Evolutionary conservation across 2,329 filamentous ascomycete species (phyloP).

Genomic region (Ascochyta clinopodiicola): DNA sequence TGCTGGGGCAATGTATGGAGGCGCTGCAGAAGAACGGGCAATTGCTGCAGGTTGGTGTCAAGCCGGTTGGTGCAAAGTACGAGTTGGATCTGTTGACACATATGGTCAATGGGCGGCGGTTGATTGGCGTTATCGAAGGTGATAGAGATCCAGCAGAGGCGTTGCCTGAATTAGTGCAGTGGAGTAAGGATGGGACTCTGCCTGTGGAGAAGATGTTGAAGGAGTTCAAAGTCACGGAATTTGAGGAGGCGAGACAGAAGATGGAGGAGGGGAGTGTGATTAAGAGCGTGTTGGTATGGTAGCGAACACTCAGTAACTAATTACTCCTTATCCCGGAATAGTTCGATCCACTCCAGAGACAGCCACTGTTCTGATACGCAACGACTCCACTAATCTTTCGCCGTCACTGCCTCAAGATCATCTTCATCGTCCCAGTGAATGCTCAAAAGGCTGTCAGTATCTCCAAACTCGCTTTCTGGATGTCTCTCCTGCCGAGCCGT

Average conservation of each 20-base stretch:
- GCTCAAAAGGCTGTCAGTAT: neutral
- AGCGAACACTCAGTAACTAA: no score
- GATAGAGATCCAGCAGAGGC: slow-evolving; percentile 24
- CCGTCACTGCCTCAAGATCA: neutral
- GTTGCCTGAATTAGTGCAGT: slow-evolving; percentile 22
- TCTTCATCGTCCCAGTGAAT: neutral
- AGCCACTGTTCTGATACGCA: no score
- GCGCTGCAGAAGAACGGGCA: slow-evolving; percentile 24
- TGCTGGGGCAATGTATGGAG: slow-evolving; percentile 23
- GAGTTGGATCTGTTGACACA: slow-evolving; percentile 22
- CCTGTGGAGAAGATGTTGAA: slow-evolving; percentile 24
- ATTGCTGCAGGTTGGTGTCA: slow-evolving; percentile 23
- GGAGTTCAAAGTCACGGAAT: slow-evolving; percentile 17
- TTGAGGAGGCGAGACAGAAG: slow-evolving; percentile 18
- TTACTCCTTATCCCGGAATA: no score
- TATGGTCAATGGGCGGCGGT: slow-evolving; percentile 21
- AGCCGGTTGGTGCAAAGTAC: slow-evolving; percentile 26
- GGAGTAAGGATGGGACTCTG: slow-evolving; percentile 15
- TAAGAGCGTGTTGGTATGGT: slow-evolving; percentile 23
- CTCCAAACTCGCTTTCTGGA: neutral
- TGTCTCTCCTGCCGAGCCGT: no score
- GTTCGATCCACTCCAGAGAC: no score
- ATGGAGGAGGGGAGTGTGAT: slow-evolving; percentile 25
- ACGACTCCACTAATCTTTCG: no score
- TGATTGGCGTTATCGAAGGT: slow-evolving; percentile 24